Evolutionary conservation across 352 stramenopile species (phyloP).

Genomic region (Globisporangium spinosum): DNA sequence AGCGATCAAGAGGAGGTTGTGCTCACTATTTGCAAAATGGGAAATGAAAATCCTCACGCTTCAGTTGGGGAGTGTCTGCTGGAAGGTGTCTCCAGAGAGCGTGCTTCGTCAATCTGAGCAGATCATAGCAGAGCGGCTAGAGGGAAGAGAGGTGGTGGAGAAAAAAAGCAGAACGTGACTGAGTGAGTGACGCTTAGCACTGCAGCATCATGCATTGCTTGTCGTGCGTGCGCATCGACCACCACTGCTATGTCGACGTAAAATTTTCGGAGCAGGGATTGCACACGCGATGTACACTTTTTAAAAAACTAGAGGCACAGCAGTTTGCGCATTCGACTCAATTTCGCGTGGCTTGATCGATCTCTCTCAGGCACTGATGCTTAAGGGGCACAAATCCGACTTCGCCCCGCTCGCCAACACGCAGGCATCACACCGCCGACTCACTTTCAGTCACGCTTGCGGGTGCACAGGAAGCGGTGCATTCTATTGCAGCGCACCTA

Average conservation of each 20-base stretch:
- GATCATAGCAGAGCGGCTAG: neutral
- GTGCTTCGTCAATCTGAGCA: neutral
- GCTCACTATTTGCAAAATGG: neutral
- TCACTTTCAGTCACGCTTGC: neutral
- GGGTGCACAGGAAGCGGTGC: too few species aligned
- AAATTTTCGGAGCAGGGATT: neutral
- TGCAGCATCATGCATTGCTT: neutral
- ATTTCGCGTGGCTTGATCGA: neutral
- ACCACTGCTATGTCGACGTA: neutral
- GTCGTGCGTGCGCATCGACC: neutral
- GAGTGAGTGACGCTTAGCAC: neutral
- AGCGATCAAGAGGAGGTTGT: neutral
- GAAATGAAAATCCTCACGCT: neutral
- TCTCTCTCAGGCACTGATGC: neutral
- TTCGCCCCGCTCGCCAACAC: neutral
- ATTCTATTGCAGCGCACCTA: constrained; percentile 2
- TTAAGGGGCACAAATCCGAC: neutral
- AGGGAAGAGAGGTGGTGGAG: neutral
- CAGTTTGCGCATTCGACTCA: constrained; percentile 3
- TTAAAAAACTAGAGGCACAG: too few species aligned
- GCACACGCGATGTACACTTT: neutral
- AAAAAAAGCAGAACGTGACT: neutral
- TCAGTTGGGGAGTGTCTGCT: neutral
- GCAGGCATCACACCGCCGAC: neutral
- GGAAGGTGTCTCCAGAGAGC: neutral